Conservation (phyloP, 208 protist genomes). For the Leishmania major region DNA sequence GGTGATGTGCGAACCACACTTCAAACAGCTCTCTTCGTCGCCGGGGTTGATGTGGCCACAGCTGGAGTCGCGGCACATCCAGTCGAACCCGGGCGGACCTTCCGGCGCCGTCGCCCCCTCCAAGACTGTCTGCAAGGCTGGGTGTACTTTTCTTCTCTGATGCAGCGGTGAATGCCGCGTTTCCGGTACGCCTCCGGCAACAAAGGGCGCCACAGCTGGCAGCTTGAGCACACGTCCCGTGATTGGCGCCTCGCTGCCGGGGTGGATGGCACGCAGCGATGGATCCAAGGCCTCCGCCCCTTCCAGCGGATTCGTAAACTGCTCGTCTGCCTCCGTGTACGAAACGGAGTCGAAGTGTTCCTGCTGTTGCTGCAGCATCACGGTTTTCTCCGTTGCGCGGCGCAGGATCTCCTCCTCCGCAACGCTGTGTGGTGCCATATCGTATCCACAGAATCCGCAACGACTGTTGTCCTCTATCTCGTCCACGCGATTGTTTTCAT, state of each 20-base stretch:
- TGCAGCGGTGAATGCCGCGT: slow-evolving; percentile 26
- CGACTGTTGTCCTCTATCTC: slow-evolving; percentile 86
- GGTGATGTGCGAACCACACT: slow-evolving; percentile 62
- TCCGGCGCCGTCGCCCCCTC: slow-evolving; percentile 21
- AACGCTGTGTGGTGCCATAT: slow-evolving; percentile 79
- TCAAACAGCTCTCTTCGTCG: slow-evolving; percentile 72
- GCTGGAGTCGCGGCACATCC: slow-evolving; percentile 74
- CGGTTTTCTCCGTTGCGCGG: slow-evolving; percentile 39
- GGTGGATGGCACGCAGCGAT: not conserved
- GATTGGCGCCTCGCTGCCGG: not conserved
- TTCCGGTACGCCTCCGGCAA: not conserved
- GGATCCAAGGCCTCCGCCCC: slow-evolving; percentile 40
- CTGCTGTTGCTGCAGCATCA: slow-evolving; percentile 46
- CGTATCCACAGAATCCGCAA: slow-evolving; percentile 86
- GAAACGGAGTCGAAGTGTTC: slow-evolving; percentile 69
- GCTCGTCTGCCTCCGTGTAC: slow-evolving; percentile 60
- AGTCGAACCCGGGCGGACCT: slow-evolving; percentile 84
- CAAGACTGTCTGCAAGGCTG: not conserved
- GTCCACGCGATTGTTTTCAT: slow-evolving; percentile 89
- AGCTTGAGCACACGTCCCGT: slow-evolving; percentile 6
- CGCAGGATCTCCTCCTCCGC: slow-evolving; percentile 57
- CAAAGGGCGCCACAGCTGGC: slow-evolving; percentile 19
- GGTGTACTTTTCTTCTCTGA: not conserved
- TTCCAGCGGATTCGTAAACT: slow-evolving; percentile 56
- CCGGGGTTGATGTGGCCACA: slow-evolving; percentile 79